These are phyloP conservation scores for Vickermania spadyakhi DNA, from an alignment of 208 protist genomes.

Conservation along the genomic window DNA sequence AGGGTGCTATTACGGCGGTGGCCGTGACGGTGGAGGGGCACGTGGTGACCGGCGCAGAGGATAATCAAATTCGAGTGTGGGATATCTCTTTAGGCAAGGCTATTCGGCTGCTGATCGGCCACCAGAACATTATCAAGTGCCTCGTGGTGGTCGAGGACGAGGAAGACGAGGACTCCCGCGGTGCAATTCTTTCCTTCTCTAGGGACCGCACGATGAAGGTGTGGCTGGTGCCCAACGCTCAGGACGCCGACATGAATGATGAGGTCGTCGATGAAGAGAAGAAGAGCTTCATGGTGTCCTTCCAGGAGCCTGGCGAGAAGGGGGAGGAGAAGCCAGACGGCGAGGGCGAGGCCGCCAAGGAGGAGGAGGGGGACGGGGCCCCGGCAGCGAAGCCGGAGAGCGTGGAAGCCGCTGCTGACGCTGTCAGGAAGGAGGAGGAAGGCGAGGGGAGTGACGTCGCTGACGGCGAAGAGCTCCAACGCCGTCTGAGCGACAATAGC, in stretches of 20 bases:
- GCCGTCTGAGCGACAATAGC: slow-evolving; percentile 2
- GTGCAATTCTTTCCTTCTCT: slow-evolving; percentile 48
- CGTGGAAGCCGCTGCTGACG: not conserved
- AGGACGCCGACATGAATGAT: slow-evolving; percentile 30
- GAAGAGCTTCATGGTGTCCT: slow-evolving; percentile 29
- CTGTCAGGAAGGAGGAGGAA: not conserved
- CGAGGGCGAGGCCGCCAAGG: not conserved
- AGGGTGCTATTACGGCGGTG: slow-evolving; percentile 45
- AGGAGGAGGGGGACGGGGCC: not conserved
- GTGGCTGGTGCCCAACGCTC: slow-evolving; percentile 55
- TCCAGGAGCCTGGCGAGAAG: slow-evolving; percentile 19
- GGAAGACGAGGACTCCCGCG: slow-evolving; percentile 18
- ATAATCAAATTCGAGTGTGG: slow-evolving; percentile 66
- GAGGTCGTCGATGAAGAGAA: slow-evolving; percentile 3
- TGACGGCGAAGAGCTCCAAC: not conserved
- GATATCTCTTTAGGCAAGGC: slow-evolving; percentile 38
- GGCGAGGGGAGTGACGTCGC: not conserved
- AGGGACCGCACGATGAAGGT: slow-evolving; percentile 49
- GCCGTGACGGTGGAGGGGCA: slow-evolving; percentile 23
- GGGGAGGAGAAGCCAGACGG: not conserved
- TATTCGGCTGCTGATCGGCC: slow-evolving; percentile 51
- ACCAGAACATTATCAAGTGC: slow-evolving; percentile 49
- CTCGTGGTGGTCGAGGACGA: slow-evolving; percentile 22
- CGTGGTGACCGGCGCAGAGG: slow-evolving; percentile 62
- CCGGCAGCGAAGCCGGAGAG: not conserved